phyloP scores from a whole-genome alignment of 108 stramenopile genomes.

The Cylindrotheca closterium region DNA sequence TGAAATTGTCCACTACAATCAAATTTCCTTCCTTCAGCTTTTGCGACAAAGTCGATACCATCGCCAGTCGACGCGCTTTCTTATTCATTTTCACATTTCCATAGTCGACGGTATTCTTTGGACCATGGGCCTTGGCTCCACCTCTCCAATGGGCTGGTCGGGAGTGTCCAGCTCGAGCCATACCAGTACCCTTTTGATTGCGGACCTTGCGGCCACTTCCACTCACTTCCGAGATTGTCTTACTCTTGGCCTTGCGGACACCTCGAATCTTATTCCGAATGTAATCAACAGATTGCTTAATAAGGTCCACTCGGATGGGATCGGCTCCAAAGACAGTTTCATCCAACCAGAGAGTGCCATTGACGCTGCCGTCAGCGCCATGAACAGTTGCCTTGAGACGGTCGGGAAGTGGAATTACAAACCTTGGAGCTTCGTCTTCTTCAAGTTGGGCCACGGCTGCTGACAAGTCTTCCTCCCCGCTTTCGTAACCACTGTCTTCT shows the following conservation, averaged over 20 bases:
- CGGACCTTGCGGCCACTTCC: conserved; percentile 89
- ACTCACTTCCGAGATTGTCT: conserved; percentile 72
- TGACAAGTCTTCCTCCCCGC: conserved; percentile 32
- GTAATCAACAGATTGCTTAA: conserved; percentile 72
- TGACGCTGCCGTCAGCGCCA: conserved; percentile 17
- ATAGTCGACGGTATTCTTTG: conserved; percentile 78
- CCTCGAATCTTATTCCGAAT: conserved; percentile 85
- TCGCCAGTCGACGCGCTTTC: conserved; percentile 74
- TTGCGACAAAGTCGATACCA: conserved; percentile 70
- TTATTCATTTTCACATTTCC: conserved; percentile 85
- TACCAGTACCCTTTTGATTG: conserved; percentile 84
- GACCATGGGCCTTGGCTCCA: conserved; percentile 93
- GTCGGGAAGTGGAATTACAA: conserved; percentile 72
- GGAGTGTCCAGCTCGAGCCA: conserved; percentile 84
- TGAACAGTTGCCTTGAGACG: conserved; percentile 62
- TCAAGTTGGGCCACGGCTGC: neutral
- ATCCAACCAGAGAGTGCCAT: conserved; percentile 69
- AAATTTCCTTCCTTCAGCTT: conserved; percentile 84
- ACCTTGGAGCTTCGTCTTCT: conserved; percentile 26
- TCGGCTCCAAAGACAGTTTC: conserved; percentile 61
- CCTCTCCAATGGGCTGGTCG: conserved; percentile 92
- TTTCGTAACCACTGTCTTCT: conserved; percentile 19
- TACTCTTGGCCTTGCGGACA: conserved; percentile 76
- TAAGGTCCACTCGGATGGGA: conserved; percentile 75
- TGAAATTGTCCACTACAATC: conserved; percentile 58